phyloP scores from a whole-genome alignment of 805 yeast species.

The Cyberlindnera xylosilytica region DNA sequence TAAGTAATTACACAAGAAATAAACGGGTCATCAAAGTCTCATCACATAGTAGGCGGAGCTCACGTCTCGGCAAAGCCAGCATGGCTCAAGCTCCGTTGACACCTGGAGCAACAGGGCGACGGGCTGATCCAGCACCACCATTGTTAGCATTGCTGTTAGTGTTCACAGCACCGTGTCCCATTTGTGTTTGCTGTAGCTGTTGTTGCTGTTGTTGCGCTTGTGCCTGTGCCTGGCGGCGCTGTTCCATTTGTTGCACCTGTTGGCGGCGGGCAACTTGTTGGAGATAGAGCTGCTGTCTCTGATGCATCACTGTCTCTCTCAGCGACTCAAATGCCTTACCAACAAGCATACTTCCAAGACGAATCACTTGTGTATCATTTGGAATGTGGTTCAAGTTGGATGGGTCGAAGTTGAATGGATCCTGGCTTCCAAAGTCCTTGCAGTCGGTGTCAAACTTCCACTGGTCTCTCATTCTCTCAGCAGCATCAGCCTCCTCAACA shows the following conservation, averaged over 20 bases:
- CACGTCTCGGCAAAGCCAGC: too few relatives aligned
- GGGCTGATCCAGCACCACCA: neutral
- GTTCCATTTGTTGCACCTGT: conserved; percentile 4
- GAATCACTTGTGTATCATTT: conserved; percentile 80
- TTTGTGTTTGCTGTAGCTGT: too few relatives aligned
- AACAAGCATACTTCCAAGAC: conserved; percentile 89
- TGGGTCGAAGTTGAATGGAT: conserved; percentile 71
- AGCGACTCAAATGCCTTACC: conserved; percentile 81
- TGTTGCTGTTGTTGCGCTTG: conserved; percentile 4
- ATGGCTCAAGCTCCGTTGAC: neutral
- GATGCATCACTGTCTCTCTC: conserved; percentile 69
- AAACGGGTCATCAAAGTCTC: neutral
- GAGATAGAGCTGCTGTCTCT: conserved; percentile 29
- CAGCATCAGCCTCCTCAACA: conserved; percentile 33
- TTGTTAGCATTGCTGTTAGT: too few relatives aligned
- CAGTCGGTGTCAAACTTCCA: conserved; percentile 66
- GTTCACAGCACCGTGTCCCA: too few relatives aligned
- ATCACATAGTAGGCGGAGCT: too few relatives aligned
- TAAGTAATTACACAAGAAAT: neutral
- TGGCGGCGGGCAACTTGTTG: conserved; percentile 12
- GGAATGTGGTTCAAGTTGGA: conserved; percentile 78
- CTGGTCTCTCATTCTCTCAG: conserved; percentile 51
- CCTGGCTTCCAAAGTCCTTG: conserved; percentile 32
- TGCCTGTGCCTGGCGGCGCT: neutral
- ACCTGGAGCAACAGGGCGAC: neutral